phyloP scores from a whole-genome alignment of 768 basidiomycete genomes.

The Russula compacta region DNA sequence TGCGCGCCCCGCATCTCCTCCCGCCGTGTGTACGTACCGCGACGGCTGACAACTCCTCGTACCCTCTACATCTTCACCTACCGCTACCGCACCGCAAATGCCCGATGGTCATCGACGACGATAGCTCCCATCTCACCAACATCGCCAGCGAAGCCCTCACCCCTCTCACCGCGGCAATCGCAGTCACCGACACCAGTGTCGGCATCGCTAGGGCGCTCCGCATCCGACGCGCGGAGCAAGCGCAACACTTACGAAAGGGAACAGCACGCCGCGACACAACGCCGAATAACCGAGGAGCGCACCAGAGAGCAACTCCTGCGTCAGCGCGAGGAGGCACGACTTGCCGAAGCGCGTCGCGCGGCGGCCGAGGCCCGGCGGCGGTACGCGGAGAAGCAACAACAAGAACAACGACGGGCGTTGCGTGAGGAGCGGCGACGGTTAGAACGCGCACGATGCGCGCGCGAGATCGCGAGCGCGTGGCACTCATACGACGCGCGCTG shows the following conservation, averaged over 20 bases:
- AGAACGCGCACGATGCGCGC: conserved; percentile 34
- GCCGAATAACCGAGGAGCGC: conserved; percentile 7
- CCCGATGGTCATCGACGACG: not conserved
- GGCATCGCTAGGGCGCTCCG: not conserved
- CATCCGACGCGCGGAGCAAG: not conserved
- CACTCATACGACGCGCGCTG: conserved; percentile 34
- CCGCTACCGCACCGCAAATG: too few species aligned
- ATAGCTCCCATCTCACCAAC: not conserved
- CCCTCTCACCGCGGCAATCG: not conserved
- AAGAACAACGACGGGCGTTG: conserved; percentile 33
- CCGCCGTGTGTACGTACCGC: not conserved
- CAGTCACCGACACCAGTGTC: not conserved
- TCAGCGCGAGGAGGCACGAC: conserved; percentile 1
- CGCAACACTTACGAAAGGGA: not conserved
- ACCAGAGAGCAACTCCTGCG: not conserved
- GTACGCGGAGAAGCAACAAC: conserved; percentile 19
- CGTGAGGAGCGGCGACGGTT: conserved; percentile 36
- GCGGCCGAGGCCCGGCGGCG: conserved; percentile 37
- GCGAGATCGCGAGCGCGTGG: conserved; percentile 30
- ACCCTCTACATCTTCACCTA: not conserved
- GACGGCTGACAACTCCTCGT: not conserved
- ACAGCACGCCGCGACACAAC: not conserved
- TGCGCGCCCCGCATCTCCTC: not conserved
- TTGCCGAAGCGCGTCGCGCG: conserved; percentile 8
- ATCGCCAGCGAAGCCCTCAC: not conserved